Percentiles rank a stretch among this genome's conserved stretches.
These are phyloP conservation scores for Soucietia sequanensis DNA, from an alignment of 805 yeast species.

Conservation along the genomic window DNA sequence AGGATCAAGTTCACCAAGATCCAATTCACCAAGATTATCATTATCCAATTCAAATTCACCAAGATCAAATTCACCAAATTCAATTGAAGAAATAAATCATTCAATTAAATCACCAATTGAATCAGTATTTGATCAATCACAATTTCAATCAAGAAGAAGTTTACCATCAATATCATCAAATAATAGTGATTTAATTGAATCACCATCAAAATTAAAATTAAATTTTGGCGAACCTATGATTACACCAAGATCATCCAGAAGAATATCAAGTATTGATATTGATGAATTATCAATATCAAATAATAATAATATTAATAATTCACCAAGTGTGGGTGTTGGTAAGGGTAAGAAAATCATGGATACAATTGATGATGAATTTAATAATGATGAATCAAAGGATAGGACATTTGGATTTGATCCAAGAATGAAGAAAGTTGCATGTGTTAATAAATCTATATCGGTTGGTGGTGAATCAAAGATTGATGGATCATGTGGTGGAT, in stretches of 20 bases:
- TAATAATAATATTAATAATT: too few relatives aligned
- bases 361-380: constrained; percentile 17
- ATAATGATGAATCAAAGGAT: constrained; percentile 8
- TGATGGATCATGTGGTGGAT: constrained; percentile 5
- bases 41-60: too few relatives aligned
- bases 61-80: constrained; percentile 5
- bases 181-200: too few relatives aligned
- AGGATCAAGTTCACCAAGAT: constrained; percentile 12
- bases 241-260: constrained; percentile 25
- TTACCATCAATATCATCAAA: too few relatives aligned
- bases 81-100: too few relatives aligned
- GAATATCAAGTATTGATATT: constrained; percentile 10
- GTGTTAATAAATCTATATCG: constrained; percentile 1
- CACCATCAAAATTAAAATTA: constrained; percentile 9
- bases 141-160: too few relatives aligned
- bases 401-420: constrained; percentile 23
- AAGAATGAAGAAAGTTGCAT: constrained; percentile 2
- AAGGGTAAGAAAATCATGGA: too few relatives aligned
- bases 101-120: too few relatives aligned
- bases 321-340: too few relatives aligned
- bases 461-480: constrained; percentile 6
- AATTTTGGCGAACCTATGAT: constrained; percentile 16
- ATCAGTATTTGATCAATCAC: too few relatives aligned
- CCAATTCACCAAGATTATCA: constrained; percentile 1
- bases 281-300: too few relatives aligned